These are phyloP conservation scores for Naganishia cerealis DNA, from an alignment of 1,284 basidiomycete genomes.

Conservation along the genomic window DNA sequence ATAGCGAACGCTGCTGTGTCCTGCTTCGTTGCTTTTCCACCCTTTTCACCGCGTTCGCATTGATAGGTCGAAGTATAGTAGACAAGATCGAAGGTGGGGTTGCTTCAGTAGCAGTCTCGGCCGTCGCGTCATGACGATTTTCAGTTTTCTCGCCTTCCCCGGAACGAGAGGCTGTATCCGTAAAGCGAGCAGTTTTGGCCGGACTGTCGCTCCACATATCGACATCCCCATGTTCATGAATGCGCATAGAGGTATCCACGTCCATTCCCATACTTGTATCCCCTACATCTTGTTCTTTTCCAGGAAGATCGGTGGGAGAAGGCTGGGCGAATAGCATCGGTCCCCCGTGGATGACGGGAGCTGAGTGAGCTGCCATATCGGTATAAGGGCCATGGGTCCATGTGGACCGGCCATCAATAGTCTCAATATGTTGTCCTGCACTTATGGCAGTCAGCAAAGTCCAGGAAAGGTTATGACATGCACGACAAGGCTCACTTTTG, in stretches of 20 bases:
- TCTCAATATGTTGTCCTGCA: slow-evolving; percentile 31
- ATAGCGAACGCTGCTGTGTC: not conserved
- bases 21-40: slow-evolving; percentile 29
- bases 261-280: slow-evolving; percentile 26
- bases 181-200: not conserved
- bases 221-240: slow-evolving; percentile 13
- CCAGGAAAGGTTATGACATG: not conserved
- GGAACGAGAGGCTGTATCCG: not conserved
- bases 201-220: slow-evolving; percentile 33
- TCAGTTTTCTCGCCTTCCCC: not conserved
- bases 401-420: slow-evolving; percentile 30
- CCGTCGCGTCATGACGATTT: not conserved
- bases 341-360: slow-evolving; percentile 3
- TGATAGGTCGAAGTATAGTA: slow-evolving; percentile 25
- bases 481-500: slow-evolving; percentile 17
- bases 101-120: not conserved
- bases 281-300: slow-evolving; percentile 9
- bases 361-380: not conserved
- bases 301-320: not conserved
- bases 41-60: slow-evolving; percentile 29
- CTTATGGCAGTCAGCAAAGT: not conserved
- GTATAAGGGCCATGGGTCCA: slow-evolving; percentile 27
- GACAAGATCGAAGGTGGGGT: not conserved
- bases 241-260: slow-evolving; percentile 20
- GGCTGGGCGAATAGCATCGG: slow-evolving; percentile 24